Evolutionary conservation across 2,329 filamentous ascomycete species (phyloP).

Genomic region (Penicillium occitanis): DNA sequence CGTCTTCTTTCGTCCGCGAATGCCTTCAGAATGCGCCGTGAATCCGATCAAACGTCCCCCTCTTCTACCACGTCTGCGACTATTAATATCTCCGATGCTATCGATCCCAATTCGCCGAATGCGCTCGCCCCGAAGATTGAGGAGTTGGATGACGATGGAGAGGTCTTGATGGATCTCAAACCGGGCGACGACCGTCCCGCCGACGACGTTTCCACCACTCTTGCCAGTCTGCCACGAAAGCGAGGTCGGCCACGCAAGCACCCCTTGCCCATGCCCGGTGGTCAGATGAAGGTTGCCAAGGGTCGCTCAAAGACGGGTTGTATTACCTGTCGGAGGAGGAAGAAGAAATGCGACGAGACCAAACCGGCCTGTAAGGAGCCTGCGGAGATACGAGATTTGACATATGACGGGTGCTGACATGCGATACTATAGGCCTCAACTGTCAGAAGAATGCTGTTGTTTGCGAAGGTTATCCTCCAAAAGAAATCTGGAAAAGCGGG

Average conservation of each 20-base stretch:
- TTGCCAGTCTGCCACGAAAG: constrained; percentile 53
- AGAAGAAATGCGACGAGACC: constrained; percentile 59
- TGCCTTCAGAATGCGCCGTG: constrained; percentile 22
- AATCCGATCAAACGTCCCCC: constrained; percentile 24
- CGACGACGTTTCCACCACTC: constrained; percentile 27
- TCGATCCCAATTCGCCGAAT: constrained; percentile 27
- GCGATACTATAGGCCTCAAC: constrained; percentile 55
- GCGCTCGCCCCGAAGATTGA: constrained; percentile 55
- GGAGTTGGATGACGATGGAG: constrained; percentile 51
- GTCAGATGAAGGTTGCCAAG: constrained; percentile 71
- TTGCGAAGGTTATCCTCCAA: constrained; percentile 86
- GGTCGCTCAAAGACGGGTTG: constrained; percentile 62
- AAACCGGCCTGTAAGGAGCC: constrained; percentile 40
- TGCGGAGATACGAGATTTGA: not conserved
- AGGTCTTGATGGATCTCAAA: constrained; percentile 33
- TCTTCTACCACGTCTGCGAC: constrained; percentile 31
- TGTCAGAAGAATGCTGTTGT: constrained; percentile 92
- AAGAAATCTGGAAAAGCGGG: constrained; percentile 83
- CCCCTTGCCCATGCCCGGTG: constrained; percentile 60
- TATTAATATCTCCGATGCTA: not conserved
- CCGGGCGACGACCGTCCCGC: constrained; percentile 3
- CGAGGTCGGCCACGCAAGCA: constrained; percentile 82
- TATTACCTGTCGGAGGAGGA: constrained; percentile 59
- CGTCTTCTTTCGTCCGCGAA: constrained; percentile 27
- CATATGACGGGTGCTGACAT: not conserved